Base-by-base conservation (phyloP, 2,329 filamentous ascomycete genomes). In the Aaosphaeria arxii region DNA sequence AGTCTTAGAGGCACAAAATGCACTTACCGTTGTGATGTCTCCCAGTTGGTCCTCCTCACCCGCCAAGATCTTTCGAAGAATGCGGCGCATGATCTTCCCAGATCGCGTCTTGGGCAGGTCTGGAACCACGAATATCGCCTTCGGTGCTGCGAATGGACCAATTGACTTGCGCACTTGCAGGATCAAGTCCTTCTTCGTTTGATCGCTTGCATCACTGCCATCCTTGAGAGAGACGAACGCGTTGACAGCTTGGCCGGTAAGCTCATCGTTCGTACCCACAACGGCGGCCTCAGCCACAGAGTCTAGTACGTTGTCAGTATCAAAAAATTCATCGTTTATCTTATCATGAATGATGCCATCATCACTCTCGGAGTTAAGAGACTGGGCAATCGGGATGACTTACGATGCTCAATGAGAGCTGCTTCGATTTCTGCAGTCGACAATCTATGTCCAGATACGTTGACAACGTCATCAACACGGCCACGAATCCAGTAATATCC, bases 401-500 rank as follows among this genome's bases (percentile, higher is more conserved):
- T 74, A 81, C 78, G 80, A 72, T 97, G 91, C 78, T 97, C 92
- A 58, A 99, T 86, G 43, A 99, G 84, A 13, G 94, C 94, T 30
- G 94, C 94, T 75, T 99, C 94, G 57, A 99, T 99, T 74, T 99
- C 94, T 33, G 94, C 92, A 7, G 94, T 99, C 11, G 92, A 97
- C 54, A 99, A 81, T 71, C 94, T 87, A 74, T 99, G 94, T 30
- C 94, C 94, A 61, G 88, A 94, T 53, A 99, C 94, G 73, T 99
- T 99, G 71, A 99, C 92, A 40, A 99, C 94, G 64, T 99, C 94
- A 68, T 99, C 94, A 45, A 99, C 94, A 72, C 94, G 91, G 57
- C 94, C 94, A 54, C 94, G 89, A 71, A 99, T 99, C 94, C 94
- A 99, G 84, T 97, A 99, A 80, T 96, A 99, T 48, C 94, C 94